Evolutionary conservation across 2,329 filamentous ascomycete species (phyloP), one percentile per base, ranked within the genome.

Genomic region (Fusarium brevicatenulatum): DNA sequence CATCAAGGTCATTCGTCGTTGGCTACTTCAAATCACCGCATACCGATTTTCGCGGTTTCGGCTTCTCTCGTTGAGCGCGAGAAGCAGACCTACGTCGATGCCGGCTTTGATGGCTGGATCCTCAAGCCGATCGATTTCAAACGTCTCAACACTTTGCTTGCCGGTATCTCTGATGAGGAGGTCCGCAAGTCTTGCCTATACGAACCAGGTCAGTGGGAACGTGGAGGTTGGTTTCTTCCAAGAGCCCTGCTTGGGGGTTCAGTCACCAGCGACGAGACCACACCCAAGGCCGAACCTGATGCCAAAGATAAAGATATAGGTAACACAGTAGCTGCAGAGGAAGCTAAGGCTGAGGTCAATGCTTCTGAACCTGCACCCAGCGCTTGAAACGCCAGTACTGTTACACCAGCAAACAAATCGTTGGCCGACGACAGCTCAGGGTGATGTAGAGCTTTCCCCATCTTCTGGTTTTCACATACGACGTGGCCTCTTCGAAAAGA

Each of bases 21-120:
- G 61, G 91, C 91, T 7, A 77, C 82, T 3, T 79, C 83, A 4
- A 92, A 94, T 58, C 88, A 90, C 30, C 88, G 92, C 37, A 87
- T 95, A 5, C 93, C 95, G 0, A 92, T 97, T 56, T 94, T 97
- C 75, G 95, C 94, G 1, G 94, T 97, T 1, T 97, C 94, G 1
- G 94, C 95, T 12, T 95, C 93, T 1, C 84, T 97, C 4, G 78
- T 93, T 3, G 95, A 97, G 79, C 87, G 86, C 23, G 88, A 95
- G 49, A 88, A 85, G 56, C 85, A 91, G 44, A 88, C 82, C 0
- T 97, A 97, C 74, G 88, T 94, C 47, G 86, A 92, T 49, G 90
- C 91, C 11, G 95, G 95, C 0, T 97, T 97, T 74, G 94, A 97
- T 74, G 95, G 92, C 30, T 97, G 94, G 94, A 95, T 97, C 32